phyloP scores from a whole-genome alignment of 345 rosid species.

The Capsella bursapastoris region DNA sequence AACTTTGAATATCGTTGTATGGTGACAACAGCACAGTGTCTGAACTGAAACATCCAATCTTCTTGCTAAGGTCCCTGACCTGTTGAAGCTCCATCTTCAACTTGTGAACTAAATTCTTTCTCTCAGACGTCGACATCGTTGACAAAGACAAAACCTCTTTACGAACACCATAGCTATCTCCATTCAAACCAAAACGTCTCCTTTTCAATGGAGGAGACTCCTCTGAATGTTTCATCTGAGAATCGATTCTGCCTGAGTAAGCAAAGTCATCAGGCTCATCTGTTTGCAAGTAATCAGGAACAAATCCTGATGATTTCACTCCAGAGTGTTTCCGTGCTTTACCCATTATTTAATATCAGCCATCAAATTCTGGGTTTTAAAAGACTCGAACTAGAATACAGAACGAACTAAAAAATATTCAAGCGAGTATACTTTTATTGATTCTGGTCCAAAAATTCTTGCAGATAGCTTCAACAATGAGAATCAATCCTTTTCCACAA shows the following conservation, averaged over 20 bases:
- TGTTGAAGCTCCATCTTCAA: slow-evolving; percentile 77
- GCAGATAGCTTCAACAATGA: no score
- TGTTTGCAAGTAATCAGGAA: slow-evolving; percentile 61
- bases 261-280: slow-evolving; percentile 79
- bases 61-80: slow-evolving; percentile 65
- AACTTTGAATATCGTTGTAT: slow-evolving; percentile 61
- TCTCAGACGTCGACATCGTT: slow-evolving; percentile 64
- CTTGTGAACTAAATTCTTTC: slow-evolving; percentile 58
- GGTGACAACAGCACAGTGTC: slow-evolving; percentile 53
- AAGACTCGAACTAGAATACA: neutral
- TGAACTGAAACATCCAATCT: slow-evolving; percentile 52
- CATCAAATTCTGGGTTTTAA: no score
- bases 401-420: neutral
- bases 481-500: slow-evolving; percentile 13
- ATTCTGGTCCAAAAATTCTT: neutral
- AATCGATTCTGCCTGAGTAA: slow-evolving; percentile 60
- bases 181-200: slow-evolving; percentile 63
- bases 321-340: slow-evolving; percentile 71
- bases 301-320: slow-evolving; percentile 67
- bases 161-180: slow-evolving; percentile 52
- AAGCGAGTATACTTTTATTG: neutral
- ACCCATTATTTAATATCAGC: slow-evolving; percentile 53
- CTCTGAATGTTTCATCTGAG: slow-evolving; percentile 48
- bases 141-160: slow-evolving; percentile 62
- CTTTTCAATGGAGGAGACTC: slow-evolving; percentile 61